Evolutionary conservation across 352 stramenopile species (phyloP).

Genomic region (Pythium scleroteichum): DNA sequence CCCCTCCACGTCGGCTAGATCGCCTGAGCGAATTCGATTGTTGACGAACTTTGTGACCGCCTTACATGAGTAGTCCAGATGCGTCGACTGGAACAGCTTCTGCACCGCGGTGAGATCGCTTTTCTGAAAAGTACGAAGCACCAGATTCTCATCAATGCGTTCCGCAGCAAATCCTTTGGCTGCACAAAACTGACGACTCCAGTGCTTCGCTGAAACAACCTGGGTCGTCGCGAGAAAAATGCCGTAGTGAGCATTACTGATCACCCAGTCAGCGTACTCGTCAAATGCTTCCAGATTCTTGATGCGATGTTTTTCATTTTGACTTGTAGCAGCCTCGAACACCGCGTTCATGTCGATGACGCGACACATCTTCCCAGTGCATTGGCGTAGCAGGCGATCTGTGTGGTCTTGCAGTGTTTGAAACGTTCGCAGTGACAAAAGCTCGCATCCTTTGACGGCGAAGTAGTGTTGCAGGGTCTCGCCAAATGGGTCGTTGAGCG

Average conservation of each 20-base stretch:
- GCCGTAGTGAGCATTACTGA: slow-evolving; percentile 72
- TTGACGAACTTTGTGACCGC: slow-evolving; percentile 71
- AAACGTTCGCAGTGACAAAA: slow-evolving; percentile 47
- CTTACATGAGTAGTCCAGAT: slow-evolving; percentile 61
- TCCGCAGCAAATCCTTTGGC: slow-evolving; percentile 11
- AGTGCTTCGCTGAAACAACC: slow-evolving; percentile 25
- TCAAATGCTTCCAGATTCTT: slow-evolving; percentile 64
- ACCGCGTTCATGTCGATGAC: slow-evolving; percentile 73
- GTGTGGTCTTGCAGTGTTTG: slow-evolving; percentile 42
- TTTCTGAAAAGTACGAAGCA: slow-evolving; percentile 57
- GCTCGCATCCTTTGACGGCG: slow-evolving; percentile 60
- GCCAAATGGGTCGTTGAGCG: slow-evolving; percentile 46
- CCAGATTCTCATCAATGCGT: slow-evolving; percentile 11
- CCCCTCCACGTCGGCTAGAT: slow-evolving; percentile 53
- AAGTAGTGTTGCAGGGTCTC: slow-evolving; percentile 64
- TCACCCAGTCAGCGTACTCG: slow-evolving; percentile 63
- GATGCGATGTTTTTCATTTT: slow-evolving; percentile 48
- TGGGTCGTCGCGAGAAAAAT: slow-evolving; percentile 51
- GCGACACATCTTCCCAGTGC: slow-evolving; percentile 40
- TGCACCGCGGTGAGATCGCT: slow-evolving; percentile 45
- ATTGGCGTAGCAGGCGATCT: slow-evolving; percentile 32
- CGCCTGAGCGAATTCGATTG: slow-evolving; percentile 48
- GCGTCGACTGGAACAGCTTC: slow-evolving; percentile 59
- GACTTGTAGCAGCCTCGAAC: slow-evolving; percentile 36
- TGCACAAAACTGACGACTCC: slow-evolving; percentile 32